Percentiles rank a stretch among this genome's conserved stretches.
These are phyloP conservation scores for Calonectria pseudoturangicola DNA, from an alignment of 2,329 filamentous ascomycete species.

Conservation along the genomic window DNA sequence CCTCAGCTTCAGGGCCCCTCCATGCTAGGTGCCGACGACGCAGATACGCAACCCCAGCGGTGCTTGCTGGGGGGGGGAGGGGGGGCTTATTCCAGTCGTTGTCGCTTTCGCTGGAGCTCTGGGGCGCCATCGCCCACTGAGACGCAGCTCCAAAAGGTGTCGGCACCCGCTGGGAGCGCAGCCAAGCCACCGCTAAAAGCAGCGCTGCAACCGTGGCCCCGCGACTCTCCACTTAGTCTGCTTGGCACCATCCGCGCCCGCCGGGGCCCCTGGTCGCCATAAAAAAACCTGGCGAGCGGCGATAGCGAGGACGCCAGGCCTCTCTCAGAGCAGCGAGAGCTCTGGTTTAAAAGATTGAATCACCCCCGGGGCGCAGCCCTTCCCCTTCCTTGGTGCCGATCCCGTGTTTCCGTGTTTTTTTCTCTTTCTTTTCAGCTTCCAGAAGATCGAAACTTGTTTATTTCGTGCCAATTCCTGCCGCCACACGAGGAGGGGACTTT, in stretches of 20 bases:
- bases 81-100: background rate
- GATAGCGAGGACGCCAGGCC: slow-evolving; percentile 36
- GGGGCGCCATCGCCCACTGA: slow-evolving; percentile 2
- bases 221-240: slow-evolving; percentile 46
- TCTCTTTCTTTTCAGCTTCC: background rate
- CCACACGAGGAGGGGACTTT: slow-evolving; percentile 14
- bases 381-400: slow-evolving; percentile 18
- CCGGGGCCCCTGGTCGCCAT: slow-evolving; percentile 29
- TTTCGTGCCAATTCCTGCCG: slow-evolving; percentile 20
- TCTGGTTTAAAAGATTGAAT: slow-evolving; percentile 35
- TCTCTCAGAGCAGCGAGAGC: slow-evolving; percentile 1
- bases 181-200: slow-evolving; percentile 41
- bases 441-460: slow-evolving; percentile 6
- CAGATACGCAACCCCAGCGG: slow-evolving; percentile 12
- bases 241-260: slow-evolving; percentile 48
- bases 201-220: slow-evolving; percentile 45
- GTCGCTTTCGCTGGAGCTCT: slow-evolving; percentile 6
- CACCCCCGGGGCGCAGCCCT: slow-evolving; percentile 35
- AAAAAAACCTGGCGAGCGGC: slow-evolving; percentile 30
- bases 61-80: background rate
- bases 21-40: slow-evolving; percentile 10
- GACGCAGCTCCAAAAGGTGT: background rate
- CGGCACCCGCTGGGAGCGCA: slow-evolving; percentile 22
- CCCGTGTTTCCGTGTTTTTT: slow-evolving; percentile 4
- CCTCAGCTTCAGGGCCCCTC: slow-evolving; percentile 20